Evolutionary conservation across 2,329 filamentous ascomycete genomes (phyloP), one percentile per base, ranked within the genome.

Genomic region (Scedosporium minutisporum): DNA sequence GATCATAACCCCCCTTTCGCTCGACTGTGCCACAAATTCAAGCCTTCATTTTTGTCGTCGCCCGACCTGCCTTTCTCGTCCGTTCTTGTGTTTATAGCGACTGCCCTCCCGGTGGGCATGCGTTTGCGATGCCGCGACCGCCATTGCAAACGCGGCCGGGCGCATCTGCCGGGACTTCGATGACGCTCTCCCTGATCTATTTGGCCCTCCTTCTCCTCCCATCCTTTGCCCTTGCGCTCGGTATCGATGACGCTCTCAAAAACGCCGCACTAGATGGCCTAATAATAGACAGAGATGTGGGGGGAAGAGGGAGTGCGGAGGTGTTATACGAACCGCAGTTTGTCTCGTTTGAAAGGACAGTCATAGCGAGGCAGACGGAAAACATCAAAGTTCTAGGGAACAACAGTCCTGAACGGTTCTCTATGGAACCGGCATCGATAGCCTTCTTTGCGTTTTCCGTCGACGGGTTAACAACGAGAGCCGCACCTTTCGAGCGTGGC

Each of bases 81-180:
- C 44, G 16, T 60, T 57, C 53, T 41, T 48, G 27, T 38, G 51
- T 14, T 38, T 38, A 53, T 62, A 53, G 64, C 68, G 65, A 64
- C 67, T 66, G 71, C 72, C 74, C 74, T 12, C 33, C 70, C 70
- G 69, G 73, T 73, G 78, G 78, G 75, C 75, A 76, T 76, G 73
- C 69, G 67, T 68, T 65, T 71, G 73, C 69, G 66, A 84, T 84
- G 82, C 77, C 87, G 74, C 81, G 87, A 73, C 87, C 82, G 72
- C 85, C 83, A 69, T 77, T 90, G 67, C 89, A 90, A 77, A 88
- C 86, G 76, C 87, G 88, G 71, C 83, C 91, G 70, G 83, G 83
- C 71, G 85, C 87, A 69, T 89, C 87, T 63, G 71, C 88, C 61
- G 77, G 82, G 68, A 84, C 86, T 62, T 83, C 85, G 38, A 74